Evolutionary conservation across 2,329 filamentous ascomycete genomes (phyloP), one percentile per base, ranked within the genome.

Genomic region (Aspergillus uvarum): DNA sequence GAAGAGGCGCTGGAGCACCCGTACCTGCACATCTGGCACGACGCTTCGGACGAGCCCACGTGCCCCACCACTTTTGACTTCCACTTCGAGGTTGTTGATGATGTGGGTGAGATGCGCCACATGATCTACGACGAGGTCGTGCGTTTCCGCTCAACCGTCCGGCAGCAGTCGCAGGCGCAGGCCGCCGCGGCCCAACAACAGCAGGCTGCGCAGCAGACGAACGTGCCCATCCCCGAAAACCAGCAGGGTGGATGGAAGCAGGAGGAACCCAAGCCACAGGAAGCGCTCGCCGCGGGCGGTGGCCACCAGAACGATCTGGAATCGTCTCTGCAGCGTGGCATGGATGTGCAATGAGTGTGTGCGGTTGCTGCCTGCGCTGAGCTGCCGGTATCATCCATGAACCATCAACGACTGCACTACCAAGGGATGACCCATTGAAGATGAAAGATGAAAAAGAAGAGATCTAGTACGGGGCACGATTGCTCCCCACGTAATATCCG

Each of bases 11-110:
- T 99, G 59, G 93, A 98, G 81, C 95, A 99, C 82, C 90, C 90
- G 35, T 99, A 99, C 79, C 85, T 99, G 58, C 87, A 94, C 73
- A 97, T 99, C 80, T 98, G 95, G 95, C 95, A 99, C 81, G 95
- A 99, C 70, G 91, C 93, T 55, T 93, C 90, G 4, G 95, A 99
- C 78, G 95, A 99, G 81, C 95, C 95, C 21, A 86, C 89, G 65
- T 98, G 94, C 81, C 93, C 93, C 0, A 91, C 89, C 16, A 93
- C 92, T 19, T 99, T 99, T 79, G 93, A 99, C 82, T 99, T 99
- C 81, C 90, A 94, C 75, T 99, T 99, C 72, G 95, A 99, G 77
- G 88, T 96, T n/a, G 87, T 97, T 44, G 94, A 99, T 56, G 95
- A 98, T 49, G 92, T 99, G 21, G 85, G 83, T 22, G 91, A 97